Evolutionary conservation across 345 rosid species (phyloP).

Genomic region (Psidium guajava): DNA sequence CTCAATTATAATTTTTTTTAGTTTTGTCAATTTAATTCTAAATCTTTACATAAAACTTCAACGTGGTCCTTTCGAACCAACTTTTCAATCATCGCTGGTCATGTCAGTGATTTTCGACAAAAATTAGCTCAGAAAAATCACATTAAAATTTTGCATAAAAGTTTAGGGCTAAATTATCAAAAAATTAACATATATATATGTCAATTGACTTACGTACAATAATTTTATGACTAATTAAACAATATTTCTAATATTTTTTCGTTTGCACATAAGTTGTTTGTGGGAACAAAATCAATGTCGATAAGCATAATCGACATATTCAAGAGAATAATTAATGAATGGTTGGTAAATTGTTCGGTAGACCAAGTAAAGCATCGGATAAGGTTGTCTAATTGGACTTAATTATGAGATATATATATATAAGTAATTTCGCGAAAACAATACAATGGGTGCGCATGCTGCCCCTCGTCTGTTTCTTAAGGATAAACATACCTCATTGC

Average conservation of each 20-base stretch:
- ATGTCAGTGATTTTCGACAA: background rate
- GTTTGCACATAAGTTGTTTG: background rate
- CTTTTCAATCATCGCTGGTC: accelerated
- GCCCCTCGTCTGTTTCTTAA: background rate
- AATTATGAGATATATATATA: background rate
- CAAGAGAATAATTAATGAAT: background rate
- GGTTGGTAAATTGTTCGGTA: background rate
- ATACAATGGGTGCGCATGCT: background rate
- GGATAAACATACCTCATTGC: background rate
- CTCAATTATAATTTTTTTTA: no score
- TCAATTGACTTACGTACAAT: accelerated
- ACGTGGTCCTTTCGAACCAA: accelerated
- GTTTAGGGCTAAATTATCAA: background rate
- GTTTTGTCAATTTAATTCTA: no score
- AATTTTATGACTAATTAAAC: background rate
- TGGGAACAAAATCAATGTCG: background rate
- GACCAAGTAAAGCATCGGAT: background rate
- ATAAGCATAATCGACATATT: background rate
- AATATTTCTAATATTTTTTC: background rate
- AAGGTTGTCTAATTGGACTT: background rate
- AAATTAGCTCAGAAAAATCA: accelerated
- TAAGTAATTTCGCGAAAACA: background rate
- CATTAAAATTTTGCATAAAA: background rate
- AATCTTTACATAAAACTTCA: background rate
- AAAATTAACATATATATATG: accelerated